phyloP scores from a whole-genome alignment of 345 rosid species.

The Psidium guajava region DNA sequence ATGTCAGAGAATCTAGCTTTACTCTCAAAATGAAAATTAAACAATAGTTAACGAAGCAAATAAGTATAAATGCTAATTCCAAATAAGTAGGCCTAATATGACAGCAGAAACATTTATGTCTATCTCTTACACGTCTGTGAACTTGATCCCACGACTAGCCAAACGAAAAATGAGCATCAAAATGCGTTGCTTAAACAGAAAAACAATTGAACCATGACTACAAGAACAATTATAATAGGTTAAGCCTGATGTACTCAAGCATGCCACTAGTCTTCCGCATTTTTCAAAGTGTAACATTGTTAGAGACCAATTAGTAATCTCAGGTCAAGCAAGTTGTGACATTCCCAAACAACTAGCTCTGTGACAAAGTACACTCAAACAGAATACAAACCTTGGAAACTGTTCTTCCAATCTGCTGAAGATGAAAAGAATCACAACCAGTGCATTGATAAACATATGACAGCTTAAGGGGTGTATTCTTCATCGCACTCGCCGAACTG shows the following conservation, averaged over 20 bases:
- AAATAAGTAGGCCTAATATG: not conserved
- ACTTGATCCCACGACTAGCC: not conserved
- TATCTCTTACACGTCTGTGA: not conserved
- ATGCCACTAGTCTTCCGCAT: not conserved
- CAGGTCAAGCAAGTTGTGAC: not conserved
- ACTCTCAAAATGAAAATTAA: not conserved
- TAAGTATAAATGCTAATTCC: not conserved
- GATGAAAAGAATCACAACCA: conserved; percentile 98
- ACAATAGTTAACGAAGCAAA: not conserved
- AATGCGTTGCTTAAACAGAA: not conserved
- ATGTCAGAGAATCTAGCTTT: not conserved
- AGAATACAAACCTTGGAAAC: conserved; percentile 57
- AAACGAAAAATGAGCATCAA: not conserved
- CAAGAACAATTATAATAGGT: not conserved
- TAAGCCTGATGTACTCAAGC: not conserved
- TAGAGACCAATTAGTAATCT: not conserved
- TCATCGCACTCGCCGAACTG: conserved; percentile 98
- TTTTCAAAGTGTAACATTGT: not conserved
- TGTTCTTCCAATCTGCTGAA: conserved; percentile 84
- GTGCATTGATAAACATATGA: conserved; percentile 94
- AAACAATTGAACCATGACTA: not conserved
- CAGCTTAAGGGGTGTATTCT: conserved; percentile 96
- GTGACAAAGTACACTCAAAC: not conserved
- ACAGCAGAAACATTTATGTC: not conserved
- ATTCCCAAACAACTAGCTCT: not conserved